A percentile compares a stretch with the other conserved stretches of the same genome.
Evolutionary conservation across 129 eudicot species (phyloP).

Genomic region (Tagetes patula): DNA sequence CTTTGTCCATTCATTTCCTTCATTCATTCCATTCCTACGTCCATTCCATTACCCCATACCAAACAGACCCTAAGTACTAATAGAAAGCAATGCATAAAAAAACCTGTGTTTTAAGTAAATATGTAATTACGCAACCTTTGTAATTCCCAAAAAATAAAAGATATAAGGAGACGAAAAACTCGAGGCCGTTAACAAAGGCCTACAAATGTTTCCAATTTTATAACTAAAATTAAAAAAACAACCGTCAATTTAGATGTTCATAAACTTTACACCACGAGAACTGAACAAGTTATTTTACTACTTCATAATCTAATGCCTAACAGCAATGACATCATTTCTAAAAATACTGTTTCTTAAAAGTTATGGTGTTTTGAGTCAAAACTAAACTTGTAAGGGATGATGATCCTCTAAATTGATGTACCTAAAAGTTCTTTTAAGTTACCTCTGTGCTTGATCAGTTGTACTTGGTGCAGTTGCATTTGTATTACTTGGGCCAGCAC

Average conservation of each 20-base stretch:
- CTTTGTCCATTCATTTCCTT: no score
- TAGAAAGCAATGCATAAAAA: neutral
- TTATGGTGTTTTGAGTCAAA: constrained; percentile 20
- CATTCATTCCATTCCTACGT: no score
- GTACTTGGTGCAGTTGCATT: constrained; percentile 43
- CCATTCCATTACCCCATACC: no score
- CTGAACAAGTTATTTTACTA: constrained; percentile 9
- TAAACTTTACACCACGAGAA: constrained; percentile 15
- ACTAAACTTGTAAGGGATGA: constrained; percentile 13
- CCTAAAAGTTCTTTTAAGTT: constrained; percentile 13
- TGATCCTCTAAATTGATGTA: constrained; percentile 22
- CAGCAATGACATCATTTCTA: constrained; percentile 4
- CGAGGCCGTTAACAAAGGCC: constrained; percentile 15
- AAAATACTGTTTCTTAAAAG: neutral
- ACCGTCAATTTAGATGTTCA: neutral
- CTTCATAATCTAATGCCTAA: constrained; percentile 9
- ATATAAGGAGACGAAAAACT: neutral
- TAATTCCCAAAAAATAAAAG: neutral
- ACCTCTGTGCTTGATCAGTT: constrained; percentile 63
- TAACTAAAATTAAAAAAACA: neutral
- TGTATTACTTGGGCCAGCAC: constrained; percentile 59
- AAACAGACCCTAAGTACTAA: neutral
- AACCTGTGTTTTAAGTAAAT: no score
- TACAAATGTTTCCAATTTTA: constrained; percentile 2
- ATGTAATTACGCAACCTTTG: no score